Base-by-base conservation (phyloP, 2,329 filamentous ascomycete species). In the Colletotrichum sp. region DNA sequence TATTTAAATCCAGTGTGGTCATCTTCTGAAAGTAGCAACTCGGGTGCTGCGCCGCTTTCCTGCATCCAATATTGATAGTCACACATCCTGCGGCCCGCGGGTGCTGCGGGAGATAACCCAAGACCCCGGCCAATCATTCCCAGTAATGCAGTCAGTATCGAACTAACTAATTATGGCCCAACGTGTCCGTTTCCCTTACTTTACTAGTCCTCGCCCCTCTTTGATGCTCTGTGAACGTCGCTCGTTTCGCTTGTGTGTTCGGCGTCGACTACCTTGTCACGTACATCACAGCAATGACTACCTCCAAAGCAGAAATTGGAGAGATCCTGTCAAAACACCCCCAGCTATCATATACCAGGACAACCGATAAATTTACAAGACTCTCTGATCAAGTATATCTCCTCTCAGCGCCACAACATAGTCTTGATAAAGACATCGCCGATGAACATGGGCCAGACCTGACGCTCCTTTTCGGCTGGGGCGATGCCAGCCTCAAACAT, bases 391-490 rank as follows among this genome's bases (percentile, higher is more conserved):
- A 28, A 28, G 57, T 32, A 16, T 21, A 34, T n/a, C n/a, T 34
- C 28, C 30, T 63, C 44, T 2, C 10, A 13, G 44, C 2, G 44
- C 44, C 44, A 13, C 10, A 52, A 24, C 6, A 52, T 21, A 1
- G n/a, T 21, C 44, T 52, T 7, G 6, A 21, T 13, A 18, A 3
- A 13, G n/a, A 13, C n/a, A 52, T 52, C n/a, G 30, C 13, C 21
- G 8, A 44, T 15, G 8, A n/a, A 12, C 6, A 57, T 28, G 65
- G 30, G 2, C 89, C 89, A 5, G 85, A 86, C 21, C 86, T 86
- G 6, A 83, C 91, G 64, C 79, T 92, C 44, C 85, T 92, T 76
- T 92, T 88, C 80, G 88, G 89, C 79, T 92, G 90, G 90, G 89
- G 90, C 70, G 90, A 92, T 76, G 89, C 88, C 24, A 83, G 84